Base-by-base conservation (phyloP, 768 basidiomycete species). In the Hericium erinaceus region DNA sequence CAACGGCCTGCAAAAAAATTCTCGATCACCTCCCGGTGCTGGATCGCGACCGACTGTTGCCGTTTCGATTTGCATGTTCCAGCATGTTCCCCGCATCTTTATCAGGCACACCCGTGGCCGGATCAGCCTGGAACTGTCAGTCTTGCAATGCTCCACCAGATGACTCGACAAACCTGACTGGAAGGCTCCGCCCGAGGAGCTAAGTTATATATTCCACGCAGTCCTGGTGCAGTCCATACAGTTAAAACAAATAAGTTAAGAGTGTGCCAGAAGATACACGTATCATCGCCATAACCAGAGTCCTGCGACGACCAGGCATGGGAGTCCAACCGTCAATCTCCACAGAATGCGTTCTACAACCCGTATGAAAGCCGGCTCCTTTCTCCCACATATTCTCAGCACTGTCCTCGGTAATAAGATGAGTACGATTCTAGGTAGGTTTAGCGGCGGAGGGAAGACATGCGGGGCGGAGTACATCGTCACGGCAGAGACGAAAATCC, bases 371-470 rank as follows among this genome's bases (percentile, higher is more conserved):
- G 24, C 59, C 4, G 44, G 50, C 13, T 60, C 55, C 26, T 58
- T 66, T 26, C 61, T 54, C 20, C 70, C 68, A 8, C 66, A 60
- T 15, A 64, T 11, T 20, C 50, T 41, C 13, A 65, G 54, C 3
- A 65, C 22, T 20, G 57, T 20, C 49, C 10, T 54, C 6, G 62
- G 69, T 55, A 52, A 38, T 18, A 50, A 59, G 9, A 68, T 60
- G 24, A 67, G 50, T 4, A 65, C 0, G 7, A 67, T 11, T 8
- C 64, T 69, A 4, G 80, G 37, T 50, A 83, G 56, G 66, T 80
- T 83, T 65, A 83, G 73, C 0, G 81, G 82, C 5, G 79, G 71
- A 2, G 80, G 80, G 60, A 80, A 84, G 50, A 63, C 65, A 56
- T 76, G 74, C 2, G 73, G 69, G 6, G 59, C 58, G 1, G 66